Evolutionary conservation across 352 stramenopile genomes (phyloP), one percentile per base, ranked within the genome.

Genomic region (Pythium rhizo-oryzae): DNA sequence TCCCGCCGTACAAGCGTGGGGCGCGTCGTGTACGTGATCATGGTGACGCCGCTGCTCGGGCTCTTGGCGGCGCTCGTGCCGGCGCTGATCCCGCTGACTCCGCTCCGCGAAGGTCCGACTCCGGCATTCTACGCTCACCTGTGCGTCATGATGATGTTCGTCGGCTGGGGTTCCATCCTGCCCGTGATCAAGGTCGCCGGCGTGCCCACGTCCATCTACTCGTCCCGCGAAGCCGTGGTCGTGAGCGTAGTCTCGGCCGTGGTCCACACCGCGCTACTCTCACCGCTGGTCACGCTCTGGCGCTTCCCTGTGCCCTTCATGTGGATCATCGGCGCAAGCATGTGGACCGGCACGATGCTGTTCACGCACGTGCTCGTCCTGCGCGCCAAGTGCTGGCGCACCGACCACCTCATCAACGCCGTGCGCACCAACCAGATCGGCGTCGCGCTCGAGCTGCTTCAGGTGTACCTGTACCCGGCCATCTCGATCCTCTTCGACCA

Each of bases 401-500:
- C 59, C 8, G 28, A 8, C 59, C 30, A 18, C 28, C 59, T 50
- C 43, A 23, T 50, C 12, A n/a, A 47, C 2, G 35, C 35, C 2
- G 19, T 39, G 0, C 52, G 62, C 30, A 23, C 43, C n/a, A 37
- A 8, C 12, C 67, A 73, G 49, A 19, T 65, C 19, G 24, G 43
- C 43, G 5, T 50, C 43, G 19, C 43, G 43, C 15, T 50, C 43
- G 43, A 50, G 19, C 43, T 50, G 15, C 43, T 50, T 16, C 43
- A 50, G 8, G 43, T 50, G 18, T 50, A 50, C 2, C 8, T 73
- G 8, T 73, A 73, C 35, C 67, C 67, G 1, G 67, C 25, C 18
- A 65, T 64, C 37, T 66, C 67, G 30, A 47, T 57, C 0, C 18
- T 62, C 4, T 73, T 69, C 23, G 60, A 69, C 1, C 13, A n/a